Percentiles rank a stretch among this genome's conserved stretches.
These are phyloP conservation scores for Amanita rimosa DNA, from an alignment of 768 basidiomycete genomes.

Conservation along the genomic window DNA sequence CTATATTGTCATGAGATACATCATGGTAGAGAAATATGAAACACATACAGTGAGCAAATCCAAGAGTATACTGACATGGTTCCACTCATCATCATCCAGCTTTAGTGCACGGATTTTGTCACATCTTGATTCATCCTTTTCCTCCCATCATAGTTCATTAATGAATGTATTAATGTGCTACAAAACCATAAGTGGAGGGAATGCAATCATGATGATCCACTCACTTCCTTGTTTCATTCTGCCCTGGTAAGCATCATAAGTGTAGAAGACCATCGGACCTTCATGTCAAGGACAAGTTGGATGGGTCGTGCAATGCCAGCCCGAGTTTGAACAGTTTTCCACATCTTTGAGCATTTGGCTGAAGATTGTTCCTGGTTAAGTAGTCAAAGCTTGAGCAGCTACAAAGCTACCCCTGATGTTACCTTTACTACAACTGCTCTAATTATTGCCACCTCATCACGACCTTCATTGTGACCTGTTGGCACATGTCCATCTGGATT, in stretches of 20 bases:
- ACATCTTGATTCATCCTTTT: too few species aligned
- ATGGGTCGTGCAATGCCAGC: neutral
- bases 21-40: too few species aligned
- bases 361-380: slow-evolving; percentile 15
- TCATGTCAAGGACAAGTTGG: neutral
- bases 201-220: too few species aligned
- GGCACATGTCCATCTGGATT: neutral
- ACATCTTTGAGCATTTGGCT: slow-evolving; percentile 12
- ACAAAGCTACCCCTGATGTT: neutral
- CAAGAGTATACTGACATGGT: too few species aligned
- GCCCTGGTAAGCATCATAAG: neutral
- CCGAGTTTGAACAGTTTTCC: neutral
- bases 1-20: too few species aligned
- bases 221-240: neutral
- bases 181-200: too few species aligned
- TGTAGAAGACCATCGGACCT: slow-evolving; percentile 3
- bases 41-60: too few species aligned
- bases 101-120: too few species aligned
- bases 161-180: too few species aligned
- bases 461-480: neutral
- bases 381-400: neutral
- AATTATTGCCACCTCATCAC: neutral
- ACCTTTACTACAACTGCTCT: neutral
- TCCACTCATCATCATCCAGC: too few species aligned
- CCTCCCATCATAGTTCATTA: too few species aligned